Evolutionary conservation across 2,329 filamentous ascomycete genomes (phyloP).

Genomic region (Aspergillus uvarum): DNA sequence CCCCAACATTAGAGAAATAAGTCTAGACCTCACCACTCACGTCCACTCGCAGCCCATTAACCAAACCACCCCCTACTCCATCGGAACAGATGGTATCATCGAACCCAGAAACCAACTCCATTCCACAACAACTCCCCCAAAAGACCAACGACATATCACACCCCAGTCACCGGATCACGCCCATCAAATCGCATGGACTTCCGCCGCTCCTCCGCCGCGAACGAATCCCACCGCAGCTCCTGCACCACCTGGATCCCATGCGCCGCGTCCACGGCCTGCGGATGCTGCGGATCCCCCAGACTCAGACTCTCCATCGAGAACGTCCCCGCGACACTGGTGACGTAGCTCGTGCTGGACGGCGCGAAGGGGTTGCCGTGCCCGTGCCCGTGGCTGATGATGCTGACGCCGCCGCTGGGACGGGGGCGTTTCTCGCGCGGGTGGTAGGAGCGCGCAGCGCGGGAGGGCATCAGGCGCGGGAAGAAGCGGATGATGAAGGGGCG

Average conservation of each 20-base stretch:
- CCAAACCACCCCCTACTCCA: no score
- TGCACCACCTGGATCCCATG: conserved; percentile 31
- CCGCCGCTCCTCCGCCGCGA: conserved; percentile 5
- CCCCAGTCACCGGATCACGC: background rate
- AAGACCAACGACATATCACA: background rate
- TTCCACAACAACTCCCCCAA: background rate
- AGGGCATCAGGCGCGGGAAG: conserved; percentile 26
- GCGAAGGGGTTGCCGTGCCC: conserved; percentile 9
- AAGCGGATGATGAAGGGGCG: conserved; percentile 27
- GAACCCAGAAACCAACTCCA: no score
- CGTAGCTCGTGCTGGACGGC: conserved; percentile 19
- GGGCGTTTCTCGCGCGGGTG: conserved; percentile 15
- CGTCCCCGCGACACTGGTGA: conserved; percentile 28
- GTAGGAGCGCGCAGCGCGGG: conserved; percentile 13
- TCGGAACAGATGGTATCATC: no score
- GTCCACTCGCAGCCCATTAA: no score
- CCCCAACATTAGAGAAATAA: no score
- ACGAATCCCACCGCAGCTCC: conserved; percentile 28
- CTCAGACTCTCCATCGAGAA: conserved; percentile 13
- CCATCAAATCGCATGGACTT: background rate
- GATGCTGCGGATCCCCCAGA: conserved; percentile 15
- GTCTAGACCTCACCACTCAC: no score
- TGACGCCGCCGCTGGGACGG: conserved; percentile 2
- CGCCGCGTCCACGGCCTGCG: conserved; percentile 13
- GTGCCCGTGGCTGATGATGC: background rate